These are phyloP conservation scores for Eimeria maxima DNA, from an alignment of 169 alveolate species.

Conservation along the genomic window DNA sequence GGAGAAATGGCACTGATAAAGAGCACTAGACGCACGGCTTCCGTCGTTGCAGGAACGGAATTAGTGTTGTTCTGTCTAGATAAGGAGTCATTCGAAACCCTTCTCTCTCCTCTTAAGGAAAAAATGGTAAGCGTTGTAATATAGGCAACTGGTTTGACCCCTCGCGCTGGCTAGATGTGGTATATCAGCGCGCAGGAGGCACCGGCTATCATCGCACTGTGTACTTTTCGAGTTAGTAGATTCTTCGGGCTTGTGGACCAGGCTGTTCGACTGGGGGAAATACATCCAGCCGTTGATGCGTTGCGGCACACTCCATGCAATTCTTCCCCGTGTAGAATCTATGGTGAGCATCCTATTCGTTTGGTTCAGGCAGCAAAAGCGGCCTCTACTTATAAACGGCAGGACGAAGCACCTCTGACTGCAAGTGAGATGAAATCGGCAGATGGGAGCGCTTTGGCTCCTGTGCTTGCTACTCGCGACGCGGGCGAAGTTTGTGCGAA, in stretches of 20 bases:
- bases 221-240: not conserved
- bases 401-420: conserved; percentile 78
- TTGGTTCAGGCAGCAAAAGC: conserved; percentile 76
- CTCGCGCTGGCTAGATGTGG: too few relatives aligned
- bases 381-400: conserved; percentile 79
- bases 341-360: not conserved
- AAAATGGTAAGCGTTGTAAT: conserved; percentile 63
- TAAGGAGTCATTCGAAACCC: conserved; percentile 78
- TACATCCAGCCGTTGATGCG: not conserved
- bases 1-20: conserved; percentile 88
- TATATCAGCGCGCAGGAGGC: too few relatives aligned
- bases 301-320: not conserved
- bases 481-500: conserved; percentile 76
- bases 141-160: not conserved
- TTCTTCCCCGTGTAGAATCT: not conserved
- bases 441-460: not conserved
- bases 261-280: not conserved
- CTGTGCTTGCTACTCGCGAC: conserved; percentile 20
- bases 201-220: not conserved
- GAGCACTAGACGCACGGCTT: conserved; percentile 86
- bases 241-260: not conserved
- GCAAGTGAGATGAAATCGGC: conserved; percentile 44
- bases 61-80: conserved; percentile 78
- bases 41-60: conserved; percentile 87
- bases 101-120: conserved; percentile 67